Base-by-base conservation (phyloP, 139 green algal genomes). In the Chlorella sp. region DNA sequence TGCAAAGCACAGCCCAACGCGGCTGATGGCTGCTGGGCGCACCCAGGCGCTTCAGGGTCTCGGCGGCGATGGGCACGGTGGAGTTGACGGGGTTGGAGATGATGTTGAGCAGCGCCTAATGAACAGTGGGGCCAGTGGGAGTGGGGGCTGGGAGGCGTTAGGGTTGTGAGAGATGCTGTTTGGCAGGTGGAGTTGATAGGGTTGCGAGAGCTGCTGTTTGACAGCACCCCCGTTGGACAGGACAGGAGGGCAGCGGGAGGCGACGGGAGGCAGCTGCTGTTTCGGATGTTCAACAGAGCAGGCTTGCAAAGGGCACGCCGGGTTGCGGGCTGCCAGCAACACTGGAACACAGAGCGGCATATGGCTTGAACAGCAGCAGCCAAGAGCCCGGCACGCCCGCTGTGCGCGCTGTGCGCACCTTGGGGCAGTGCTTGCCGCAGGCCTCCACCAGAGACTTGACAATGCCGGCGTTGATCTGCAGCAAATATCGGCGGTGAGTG, bases 11-110 rank as follows among this genome's bases (percentile, higher is more conserved):
- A n/a, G n/a, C n/a, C n/a, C n/a, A n/a, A n/a, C n/a, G n/a, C n/a
- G n/a, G n/a, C n/a, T n/a, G n/a, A n/a, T n/a, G n/a, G n/a, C n/a
- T n/a, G n/a, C n/a, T n/a, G n/a, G n/a, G 9, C 51, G 51, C 89
- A 30, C 95, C 95, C 74, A 89, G 72, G 57, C 88, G 84, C 91
- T 97, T 97, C 3, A 98, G 91, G 17, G 92, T 91, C 89, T 97
- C 95, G 13, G 92, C 90, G 18, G 95, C 95, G 83, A 98, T 98
- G 64, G 95, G 94, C n/a, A 98, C 95, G 15, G 95, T 98, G 36
- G 94, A 97, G 89, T 98, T 98, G 68, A 98, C 95, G 44, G 95
- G 95, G 90, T 98, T 98, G 87, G 92, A 96, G 87, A 98, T 98
- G 74, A 98, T 96, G 90, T 97, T 97, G 17, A 97, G 80, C 36